Conservation (phyloP, 352 stramenopile genomes). For the Blastocystis sp. region DNA sequence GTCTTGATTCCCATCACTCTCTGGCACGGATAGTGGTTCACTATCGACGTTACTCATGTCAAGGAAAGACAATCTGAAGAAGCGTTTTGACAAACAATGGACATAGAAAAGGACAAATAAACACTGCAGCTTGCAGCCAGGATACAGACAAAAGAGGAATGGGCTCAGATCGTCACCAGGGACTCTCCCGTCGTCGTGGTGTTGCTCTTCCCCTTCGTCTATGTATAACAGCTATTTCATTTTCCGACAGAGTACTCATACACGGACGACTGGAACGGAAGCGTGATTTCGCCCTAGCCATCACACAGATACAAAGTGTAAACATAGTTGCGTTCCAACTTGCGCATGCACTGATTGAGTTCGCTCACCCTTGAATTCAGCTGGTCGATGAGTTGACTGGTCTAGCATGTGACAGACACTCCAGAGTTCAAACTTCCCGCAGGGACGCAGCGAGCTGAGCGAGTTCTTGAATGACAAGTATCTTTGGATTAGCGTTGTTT, state of each 20-base stretch:
- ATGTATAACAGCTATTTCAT: not conserved
- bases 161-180: too few species aligned
- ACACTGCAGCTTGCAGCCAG: too few species aligned
- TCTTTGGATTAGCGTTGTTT: constrained; percentile 23
- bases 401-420: constrained; percentile 2
- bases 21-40: too few species aligned
- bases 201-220: not conserved
- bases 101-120: too few species aligned
- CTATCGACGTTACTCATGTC: too few species aligned
- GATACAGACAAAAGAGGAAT: too few species aligned
- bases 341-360: constrained; percentile 69
- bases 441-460: constrained; percentile 34
- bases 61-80: too few species aligned
- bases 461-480: constrained; percentile 67
- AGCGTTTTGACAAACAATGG: too few species aligned
- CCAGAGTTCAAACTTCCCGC: not conserved
- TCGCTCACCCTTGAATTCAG: constrained; percentile 27
- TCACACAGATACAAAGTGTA: not conserved
- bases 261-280: constrained; percentile 60
- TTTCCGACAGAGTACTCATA: constrained; percentile 36
- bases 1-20: too few species aligned
- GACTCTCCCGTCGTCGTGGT: not conserved
- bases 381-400: constrained; percentile 20
- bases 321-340: constrained; percentile 56
- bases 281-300: constrained; percentile 34